Percentiles rank a stretch among this genome's conserved stretches.
Conservation (phyloP, 1,284 basidiomycete species). For the Ceratobasidium sp. region DNA sequence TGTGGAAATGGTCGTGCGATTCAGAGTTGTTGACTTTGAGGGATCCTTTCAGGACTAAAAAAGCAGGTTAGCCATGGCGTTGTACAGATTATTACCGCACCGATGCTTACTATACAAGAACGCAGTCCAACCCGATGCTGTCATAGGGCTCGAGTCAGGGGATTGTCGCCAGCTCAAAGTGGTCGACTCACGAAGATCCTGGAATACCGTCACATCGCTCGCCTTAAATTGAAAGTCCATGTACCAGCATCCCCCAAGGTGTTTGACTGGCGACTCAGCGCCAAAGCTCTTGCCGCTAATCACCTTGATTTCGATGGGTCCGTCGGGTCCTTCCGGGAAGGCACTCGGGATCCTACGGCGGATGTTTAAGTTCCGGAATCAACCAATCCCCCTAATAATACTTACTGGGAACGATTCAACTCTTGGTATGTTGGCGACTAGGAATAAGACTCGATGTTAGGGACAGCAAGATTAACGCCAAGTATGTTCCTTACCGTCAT, state of each 20-base stretch:
- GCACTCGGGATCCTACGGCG: conserved; percentile 69
- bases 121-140: conserved; percentile 78
- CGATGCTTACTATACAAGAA: conserved; percentile 75
- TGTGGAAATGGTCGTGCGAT: conserved; percentile 69
- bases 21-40: conserved; percentile 62
- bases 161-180: background rate
- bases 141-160: background rate
- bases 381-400: conserved; percentile 29
- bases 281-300: conserved; percentile 90
- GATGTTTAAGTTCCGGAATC: background rate
- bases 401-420: conserved; percentile 66
- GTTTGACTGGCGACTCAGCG: conserved; percentile 83
- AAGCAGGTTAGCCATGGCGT: conserved; percentile 4
- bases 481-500: conserved; percentile 66
- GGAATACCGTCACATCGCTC: conserved; percentile 75
- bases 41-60: conserved; percentile 69
- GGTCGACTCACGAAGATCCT: conserved; percentile 73
- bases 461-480: background rate
- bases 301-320: conserved; percentile 77
- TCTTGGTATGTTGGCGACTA: conserved; percentile 81
- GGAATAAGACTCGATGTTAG: background rate
- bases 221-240: conserved; percentile 79
- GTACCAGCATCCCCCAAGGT: conserved; percentile 92
- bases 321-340: conserved; percentile 73
- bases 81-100: background rate